Evolutionary conservation across 2,329 filamentous ascomycete genomes (phyloP), one percentile per base, ranked within the genome.

Genomic region (Diaporthe sp.): DNA sequence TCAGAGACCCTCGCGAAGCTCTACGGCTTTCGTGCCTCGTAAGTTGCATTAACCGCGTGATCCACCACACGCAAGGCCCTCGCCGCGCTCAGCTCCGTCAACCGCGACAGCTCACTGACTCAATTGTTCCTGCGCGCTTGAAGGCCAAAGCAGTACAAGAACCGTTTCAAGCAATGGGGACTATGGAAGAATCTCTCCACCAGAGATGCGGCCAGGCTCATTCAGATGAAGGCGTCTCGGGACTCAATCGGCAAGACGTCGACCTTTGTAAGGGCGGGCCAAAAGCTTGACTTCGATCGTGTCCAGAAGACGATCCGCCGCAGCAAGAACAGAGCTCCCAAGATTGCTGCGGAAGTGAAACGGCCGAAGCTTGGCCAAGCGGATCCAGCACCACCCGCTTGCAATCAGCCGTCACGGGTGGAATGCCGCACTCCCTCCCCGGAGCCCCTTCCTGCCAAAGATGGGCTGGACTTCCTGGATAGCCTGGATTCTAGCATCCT

Each of bases 121-220:
- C 44, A 50, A 50, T 50, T 50, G 44, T 50, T 22, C 6, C 44
- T 50, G 44, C 44, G 19, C 19, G 44, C n/a, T n/a, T 50, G 3
- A 50, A 72, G 71, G 30, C 39, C 39, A 51, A 72, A 72, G n/a
- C 71, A 72, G 27, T 72, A 58, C 71, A 72, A 72, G 55, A 50
- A 58, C 12, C 71, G n/a, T n/a, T n/a, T n/a, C n/a, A n/a, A n/a
- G n/a, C n/a, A n/a, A n/a, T n/a, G n/a, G n/a, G n/a, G n/a, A 1
- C 47, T 68, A 8, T 72, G 71, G 51, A 72, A 72, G 71, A 72
- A 72, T 35, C 25, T 72, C 50, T 68, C 59, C 30, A 50, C 71
- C 30, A 39, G 50, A 30, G 27, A 50, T 42, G 71, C 71, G 30
- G 66, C 22, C 53, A 56, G 61, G 27, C 61, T 72, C 19, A 63